These are phyloP conservation scores for Papiliotrema flavescens DNA, from an alignment of 1,284 basidiomycete genomes.

Conservation along the genomic window DNA sequence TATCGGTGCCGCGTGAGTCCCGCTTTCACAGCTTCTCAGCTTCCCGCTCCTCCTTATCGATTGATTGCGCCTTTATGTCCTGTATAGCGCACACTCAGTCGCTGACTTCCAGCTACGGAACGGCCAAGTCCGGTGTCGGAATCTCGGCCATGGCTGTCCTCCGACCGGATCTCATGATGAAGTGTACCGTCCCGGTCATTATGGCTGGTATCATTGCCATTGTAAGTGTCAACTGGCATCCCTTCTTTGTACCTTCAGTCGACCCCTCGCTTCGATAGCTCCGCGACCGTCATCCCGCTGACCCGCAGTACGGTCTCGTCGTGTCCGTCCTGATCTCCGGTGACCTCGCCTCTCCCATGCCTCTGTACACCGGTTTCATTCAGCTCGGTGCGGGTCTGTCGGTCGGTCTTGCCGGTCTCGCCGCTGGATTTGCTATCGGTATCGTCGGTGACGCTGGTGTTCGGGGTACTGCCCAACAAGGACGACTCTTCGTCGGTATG, in stretches of 20 bases:
- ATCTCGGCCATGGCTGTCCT: conserved; percentile 98
- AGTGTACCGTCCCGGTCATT: conserved; percentile 92
- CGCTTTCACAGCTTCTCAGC: background rate
- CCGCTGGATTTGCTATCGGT: conserved; percentile 87
- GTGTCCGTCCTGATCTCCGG: conserved; percentile 83
- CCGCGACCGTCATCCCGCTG: background rate
- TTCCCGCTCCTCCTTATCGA: background rate
- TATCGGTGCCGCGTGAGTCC: conserved; percentile 50
- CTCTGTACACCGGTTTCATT: conserved; percentile 78
- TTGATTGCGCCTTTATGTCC: background rate
- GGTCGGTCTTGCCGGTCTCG: conserved; percentile 82
- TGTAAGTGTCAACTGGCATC: conserved; percentile 29
- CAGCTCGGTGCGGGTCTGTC: conserved; percentile 86
- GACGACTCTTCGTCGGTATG: conserved; percentile 78
- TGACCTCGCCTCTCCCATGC: conserved; percentile 56
- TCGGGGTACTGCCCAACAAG: conserved; percentile 84
- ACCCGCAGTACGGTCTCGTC: conserved; percentile 73
- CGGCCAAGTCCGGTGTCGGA: conserved; percentile 97
- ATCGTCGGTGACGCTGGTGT: conserved; percentile 96
- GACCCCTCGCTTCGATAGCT: background rate
- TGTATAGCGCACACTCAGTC: background rate
- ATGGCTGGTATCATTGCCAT: conserved; percentile 99
- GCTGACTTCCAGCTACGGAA: conserved; percentile 59
- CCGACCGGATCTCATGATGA: conserved; percentile 91
- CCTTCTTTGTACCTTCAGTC: background rate